A percentile compares a stretch with the other conserved stretches of the same genome.
Evolutionary conservation across 2,329 filamentous ascomycete species (phyloP).

Genomic region (Tolypocladium amazonense): DNA sequence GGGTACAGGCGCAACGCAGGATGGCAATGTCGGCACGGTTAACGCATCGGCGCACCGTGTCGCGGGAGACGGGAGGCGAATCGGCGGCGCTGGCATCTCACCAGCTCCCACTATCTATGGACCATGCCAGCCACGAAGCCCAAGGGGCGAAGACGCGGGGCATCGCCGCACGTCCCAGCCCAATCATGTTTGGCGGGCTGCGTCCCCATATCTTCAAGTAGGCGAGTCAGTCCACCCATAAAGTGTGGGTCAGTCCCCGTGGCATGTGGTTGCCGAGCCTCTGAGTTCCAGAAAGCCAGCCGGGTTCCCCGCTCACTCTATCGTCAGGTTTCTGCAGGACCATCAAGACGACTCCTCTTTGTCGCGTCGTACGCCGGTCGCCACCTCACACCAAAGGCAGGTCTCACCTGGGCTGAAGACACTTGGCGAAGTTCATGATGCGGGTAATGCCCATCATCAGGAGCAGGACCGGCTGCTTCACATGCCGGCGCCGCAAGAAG

Average conservation of each 20-base stretch:
- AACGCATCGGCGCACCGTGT: not conserved
- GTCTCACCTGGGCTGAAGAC: not conserved
- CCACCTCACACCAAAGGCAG: not conserved
- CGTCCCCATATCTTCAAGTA: not conserved
- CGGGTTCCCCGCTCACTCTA: not conserved
- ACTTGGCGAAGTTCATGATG: constrained; percentile 7
- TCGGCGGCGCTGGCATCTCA: not conserved
- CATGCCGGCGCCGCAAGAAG: constrained; percentile 41
- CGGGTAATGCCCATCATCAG: constrained; percentile 23
- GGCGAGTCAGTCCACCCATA: not conserved
- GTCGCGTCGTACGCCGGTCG: not conserved
- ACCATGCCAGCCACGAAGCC: not conserved
- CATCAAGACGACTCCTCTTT: not conserved
- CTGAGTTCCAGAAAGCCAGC: not conserved
- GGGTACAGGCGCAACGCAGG: not conserved
- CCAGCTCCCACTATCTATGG: not conserved
- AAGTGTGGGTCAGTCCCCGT: not conserved
- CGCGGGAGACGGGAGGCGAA: not conserved
- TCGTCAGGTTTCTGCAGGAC: not conserved
- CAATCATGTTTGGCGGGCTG: not conserved
- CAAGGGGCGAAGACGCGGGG: not conserved
- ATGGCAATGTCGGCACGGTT: not conserved
- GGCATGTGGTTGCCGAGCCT: not conserved
- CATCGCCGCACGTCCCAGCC: not conserved
- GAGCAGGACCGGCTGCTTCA: constrained; percentile 32